Conservation (phyloP, 2,329 filamentous ascomycete species). For the Ascosphaera pollenicola region DNA sequence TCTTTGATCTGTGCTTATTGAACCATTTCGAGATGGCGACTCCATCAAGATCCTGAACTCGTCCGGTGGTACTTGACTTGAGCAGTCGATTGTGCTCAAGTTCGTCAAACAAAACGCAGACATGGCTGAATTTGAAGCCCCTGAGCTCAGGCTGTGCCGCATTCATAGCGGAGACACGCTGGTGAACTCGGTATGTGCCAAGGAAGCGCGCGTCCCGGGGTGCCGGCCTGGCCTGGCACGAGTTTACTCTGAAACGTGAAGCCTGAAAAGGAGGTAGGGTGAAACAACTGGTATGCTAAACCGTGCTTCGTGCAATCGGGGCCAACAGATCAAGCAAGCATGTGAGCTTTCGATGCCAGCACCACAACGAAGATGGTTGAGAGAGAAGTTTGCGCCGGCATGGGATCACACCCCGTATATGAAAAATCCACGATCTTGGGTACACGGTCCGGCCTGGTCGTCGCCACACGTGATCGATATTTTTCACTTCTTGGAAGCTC, state of each 20-base stretch:
- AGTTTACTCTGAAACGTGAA: not conserved
- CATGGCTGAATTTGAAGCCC: constrained; percentile 36
- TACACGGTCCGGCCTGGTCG: too few species aligned
- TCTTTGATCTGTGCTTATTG: constrained; percentile 30
- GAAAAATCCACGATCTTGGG: too few species aligned
- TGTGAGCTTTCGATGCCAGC: too few species aligned
- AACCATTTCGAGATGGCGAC: constrained; percentile 48
- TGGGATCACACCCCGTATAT: too few species aligned
- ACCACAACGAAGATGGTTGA: too few species aligned
- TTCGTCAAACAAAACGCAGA: constrained; percentile 53
- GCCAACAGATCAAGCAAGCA: too few species aligned
- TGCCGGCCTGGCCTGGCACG: not conserved
- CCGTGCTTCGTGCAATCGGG: too few species aligned
- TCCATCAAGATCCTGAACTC: constrained; percentile 13
- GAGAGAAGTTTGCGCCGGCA: too few species aligned
- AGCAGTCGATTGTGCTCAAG: constrained; percentile 30
- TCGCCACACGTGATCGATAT: too few species aligned
- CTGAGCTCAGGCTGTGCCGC: constrained; percentile 8
- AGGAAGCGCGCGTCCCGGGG: not conserved
- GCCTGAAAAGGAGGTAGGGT: not conserved
- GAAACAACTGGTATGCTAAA: too few species aligned
- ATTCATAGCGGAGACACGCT: not conserved
- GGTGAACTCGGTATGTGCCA: not conserved
- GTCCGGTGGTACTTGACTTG: constrained; percentile 13
- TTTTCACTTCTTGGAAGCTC: not conserved